phyloP scores from a whole-genome alignment of 768 basidiomycete species.

The Leccinum obscurum region DNA sequence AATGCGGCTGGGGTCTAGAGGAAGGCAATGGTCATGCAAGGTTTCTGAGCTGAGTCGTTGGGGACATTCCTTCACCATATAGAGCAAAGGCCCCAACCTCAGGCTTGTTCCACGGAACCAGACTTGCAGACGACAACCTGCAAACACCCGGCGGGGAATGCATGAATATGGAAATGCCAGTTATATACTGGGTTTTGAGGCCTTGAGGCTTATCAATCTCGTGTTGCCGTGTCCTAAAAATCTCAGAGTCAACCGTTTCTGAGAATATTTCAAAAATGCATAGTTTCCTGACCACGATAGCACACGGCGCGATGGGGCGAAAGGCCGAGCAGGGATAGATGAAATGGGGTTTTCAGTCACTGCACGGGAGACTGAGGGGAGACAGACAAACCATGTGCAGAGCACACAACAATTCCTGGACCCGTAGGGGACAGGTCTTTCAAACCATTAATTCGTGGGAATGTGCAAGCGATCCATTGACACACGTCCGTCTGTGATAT shows the following conservation, averaged over 20 bases:
- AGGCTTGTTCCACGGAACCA: slow-evolving; percentile 4
- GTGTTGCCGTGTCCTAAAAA: slow-evolving; percentile 7
- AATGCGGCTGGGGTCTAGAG: neutral
- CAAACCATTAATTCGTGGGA: no score
- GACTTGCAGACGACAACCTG: neutral
- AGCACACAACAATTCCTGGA: no score
- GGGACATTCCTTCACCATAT: slow-evolving; percentile 8
- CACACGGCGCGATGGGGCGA: neutral
- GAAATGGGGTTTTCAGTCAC: neutral
- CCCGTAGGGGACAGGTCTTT: no score
- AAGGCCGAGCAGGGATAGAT: neutral
- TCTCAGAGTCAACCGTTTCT: neutral
- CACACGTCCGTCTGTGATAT: no score
- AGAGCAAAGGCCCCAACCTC: neutral
- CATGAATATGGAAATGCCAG: slow-evolving; percentile 8
- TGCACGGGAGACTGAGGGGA: neutral
- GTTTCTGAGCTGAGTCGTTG: neutral
- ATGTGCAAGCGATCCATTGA: no score
- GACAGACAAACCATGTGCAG: no score
- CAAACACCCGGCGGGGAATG: neutral
- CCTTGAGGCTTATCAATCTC: neutral
- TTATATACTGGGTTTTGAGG: neutral
- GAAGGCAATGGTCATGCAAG: slow-evolving; percentile 6
- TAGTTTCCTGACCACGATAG: neutral
- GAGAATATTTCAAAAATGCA: neutral